Evolutionary conservation across 2,329 filamentous ascomycete species (phyloP), one percentile per base, ranked within the genome.

Genomic region (Phialophora tarda): DNA sequence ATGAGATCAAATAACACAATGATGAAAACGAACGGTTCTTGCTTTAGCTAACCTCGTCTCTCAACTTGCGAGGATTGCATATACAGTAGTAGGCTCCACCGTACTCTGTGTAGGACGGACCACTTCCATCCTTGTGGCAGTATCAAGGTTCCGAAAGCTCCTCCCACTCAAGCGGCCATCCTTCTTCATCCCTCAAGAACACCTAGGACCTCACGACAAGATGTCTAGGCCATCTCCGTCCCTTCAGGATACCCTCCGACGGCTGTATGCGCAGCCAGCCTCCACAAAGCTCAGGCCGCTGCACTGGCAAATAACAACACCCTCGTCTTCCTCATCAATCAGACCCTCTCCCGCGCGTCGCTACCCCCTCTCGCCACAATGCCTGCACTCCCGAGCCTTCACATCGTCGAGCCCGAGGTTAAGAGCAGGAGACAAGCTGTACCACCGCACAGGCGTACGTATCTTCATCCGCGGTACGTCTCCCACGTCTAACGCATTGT

Each of bases 261-360:
- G 65, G 24, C 59, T 70, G 30, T 50, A 47, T 48, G 44, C 55
- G 3, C 59, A 54, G 17, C 41, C 63, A 21, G 17, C 51, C 12
- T 30, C 59, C 4, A 17, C 26, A 3, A 59, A 26, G 4, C 57
- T 51, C 47, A 65, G 41, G 53, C 24, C 47, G 26, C 56, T 83
- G 28, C 82, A 80, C 67, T 81, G 83, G 72, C 80, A 85, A 58
- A 81, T 81, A 73, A 85, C 83, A 70, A 44, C 6, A 6, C 8
- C 38, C 14, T 8, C 12, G 17, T 80, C 14, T 44, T 80, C 80
- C 60, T 81, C 78, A 70, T 78, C 78, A 32, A 77, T 77, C 62
- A 77, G 77, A 68, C 74, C 77, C 61, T 79, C 76, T 32, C 44
- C 63, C 8, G 38, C 28, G 30, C 65, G 60, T 24, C 55, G 65